phyloP scores from a whole-genome alignment of 2,329 filamentous ascomycete genomes.

The Colletotrichum neosansevieriae region DNA sequence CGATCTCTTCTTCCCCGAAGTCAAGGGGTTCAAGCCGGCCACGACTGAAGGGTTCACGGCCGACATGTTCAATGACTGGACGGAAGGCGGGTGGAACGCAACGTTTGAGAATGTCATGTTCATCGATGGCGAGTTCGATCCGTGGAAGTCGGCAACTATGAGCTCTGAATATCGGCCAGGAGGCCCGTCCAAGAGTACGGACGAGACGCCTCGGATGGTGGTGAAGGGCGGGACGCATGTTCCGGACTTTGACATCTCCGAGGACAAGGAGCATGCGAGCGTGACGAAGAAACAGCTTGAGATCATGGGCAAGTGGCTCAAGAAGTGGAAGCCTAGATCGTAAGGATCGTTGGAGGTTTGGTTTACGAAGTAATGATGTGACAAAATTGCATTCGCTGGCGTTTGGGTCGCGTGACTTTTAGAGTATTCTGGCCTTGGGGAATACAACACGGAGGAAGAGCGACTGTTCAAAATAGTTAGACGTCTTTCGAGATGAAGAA shows the following conservation, averaged over 20 bases:
- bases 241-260: constrained; percentile 22
- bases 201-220: constrained; percentile 25
- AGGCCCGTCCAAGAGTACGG: constrained; percentile 21
- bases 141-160: constrained; percentile 33
- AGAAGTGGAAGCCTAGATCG: constrained; percentile 29
- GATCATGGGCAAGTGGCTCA: constrained; percentile 37
- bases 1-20: constrained; percentile 21
- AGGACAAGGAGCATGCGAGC: background rate
- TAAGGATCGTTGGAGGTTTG: background rate
- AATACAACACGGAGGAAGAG: no score
- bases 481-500: no score
- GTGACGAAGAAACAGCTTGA: constrained; percentile 22
- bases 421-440: no score
- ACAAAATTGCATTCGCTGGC: constrained; percentile 13
- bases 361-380: background rate
- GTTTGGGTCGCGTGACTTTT: background rate
- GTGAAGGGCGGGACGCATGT: constrained; percentile 24
- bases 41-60: constrained; percentile 28
- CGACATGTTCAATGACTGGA: constrained; percentile 32
- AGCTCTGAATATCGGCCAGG: constrained; percentile 34
- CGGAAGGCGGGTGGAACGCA: constrained; percentile 30
- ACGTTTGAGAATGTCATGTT: constrained; percentile 36
- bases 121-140: constrained; percentile 34
- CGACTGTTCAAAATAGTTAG: no score
- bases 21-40: constrained; percentile 25